A percentile compares a stretch with the other conserved stretches of the same genome.
These are phyloP conservation scores for Dentipellis fragilis DNA, from an alignment of 768 basidiomycete genomes.

Conservation along the genomic window DNA sequence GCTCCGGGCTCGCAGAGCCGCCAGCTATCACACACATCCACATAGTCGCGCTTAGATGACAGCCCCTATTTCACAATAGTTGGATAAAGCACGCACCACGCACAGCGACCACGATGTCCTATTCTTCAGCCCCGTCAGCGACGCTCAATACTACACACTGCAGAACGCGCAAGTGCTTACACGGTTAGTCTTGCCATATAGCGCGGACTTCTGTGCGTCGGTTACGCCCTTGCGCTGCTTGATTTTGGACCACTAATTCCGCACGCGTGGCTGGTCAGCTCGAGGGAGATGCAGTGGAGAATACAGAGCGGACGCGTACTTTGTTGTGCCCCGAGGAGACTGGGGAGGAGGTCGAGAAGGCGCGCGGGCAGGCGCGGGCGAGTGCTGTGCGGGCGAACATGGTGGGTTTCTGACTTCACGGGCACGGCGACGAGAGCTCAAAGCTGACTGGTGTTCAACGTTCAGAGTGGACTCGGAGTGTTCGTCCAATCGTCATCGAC, in stretches of 20 bases:
- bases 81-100: slow-evolving; percentile 8
- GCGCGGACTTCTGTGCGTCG: slow-evolving; percentile 8
- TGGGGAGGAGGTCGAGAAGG: slow-evolving; percentile 1
- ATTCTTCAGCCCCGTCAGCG: neutral
- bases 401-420: neutral
- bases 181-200: slow-evolving; percentile 7
- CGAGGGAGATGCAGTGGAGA: neutral
- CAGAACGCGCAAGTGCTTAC: slow-evolving; percentile 1
- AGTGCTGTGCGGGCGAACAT: neutral
- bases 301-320: no score
- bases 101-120: slow-evolving; percentile 13
- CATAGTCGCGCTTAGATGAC: neutral
- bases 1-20: slow-evolving; percentile 8
- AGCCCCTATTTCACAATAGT: neutral
- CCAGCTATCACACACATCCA: slow-evolving; percentile 6
- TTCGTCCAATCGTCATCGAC: no score
- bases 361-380: neutral
- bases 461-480: no score
- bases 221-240: slow-evolving; percentile 12
- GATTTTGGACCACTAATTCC: slow-evolving; percentile 13
- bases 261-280: neutral
- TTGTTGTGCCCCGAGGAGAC: slow-evolving; percentile 12
- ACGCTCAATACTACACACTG: neutral
- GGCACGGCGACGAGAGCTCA: neutral
- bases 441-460: neutral